Base-by-base conservation (phyloP, 345 rosid genomes). In the Murraya koenigii region DNA sequence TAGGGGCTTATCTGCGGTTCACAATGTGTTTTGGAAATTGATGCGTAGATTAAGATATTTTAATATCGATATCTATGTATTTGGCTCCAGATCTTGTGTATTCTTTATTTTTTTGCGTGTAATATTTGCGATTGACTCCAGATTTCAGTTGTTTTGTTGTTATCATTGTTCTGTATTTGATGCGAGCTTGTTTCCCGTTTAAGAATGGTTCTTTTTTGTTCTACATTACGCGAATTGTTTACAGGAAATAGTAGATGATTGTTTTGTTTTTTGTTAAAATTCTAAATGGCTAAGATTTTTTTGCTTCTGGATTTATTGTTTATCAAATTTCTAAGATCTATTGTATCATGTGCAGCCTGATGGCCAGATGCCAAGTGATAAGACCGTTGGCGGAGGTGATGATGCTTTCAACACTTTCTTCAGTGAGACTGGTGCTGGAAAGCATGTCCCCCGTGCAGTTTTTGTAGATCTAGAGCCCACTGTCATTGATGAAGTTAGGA, bases 401-500 rank as follows among this genome's bases (percentile, higher is more conserved):
- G 89, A 86, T 78, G 87, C 89, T 60, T 86, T 86, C 79, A 85
- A 85, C 81, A 85, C 86, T 52, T 85, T 85, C 79, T 82, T 85
- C 68, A 85, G 88, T 52, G 87, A 84, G 82, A 86, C 89, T 75
- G 84, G 85, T 54, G 82, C 89, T 8, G 89, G 89, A 25, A 84
- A 86, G 80, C 89, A 86, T 60, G 89, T 84, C 10, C 89, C 89
- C 33, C 87, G 89, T 28, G 87, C 87, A 8, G 82, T 84, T 55
- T 86, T 84, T 70, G 82, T 86, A 35, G 87, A 86, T 82, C 87
- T 86, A 7, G 87, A 86, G 72, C 85, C 89, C 39, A 84, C 89
- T 32, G 89, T 86, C 79, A 84, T 86, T 19, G 89, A 86, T 64
- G 91, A 88, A 66, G 91, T 88, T 64, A 82, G 91, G 70, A 86